Conservation (phyloP, 129 eudicot species). For the Centaurea solstitialis region DNA sequence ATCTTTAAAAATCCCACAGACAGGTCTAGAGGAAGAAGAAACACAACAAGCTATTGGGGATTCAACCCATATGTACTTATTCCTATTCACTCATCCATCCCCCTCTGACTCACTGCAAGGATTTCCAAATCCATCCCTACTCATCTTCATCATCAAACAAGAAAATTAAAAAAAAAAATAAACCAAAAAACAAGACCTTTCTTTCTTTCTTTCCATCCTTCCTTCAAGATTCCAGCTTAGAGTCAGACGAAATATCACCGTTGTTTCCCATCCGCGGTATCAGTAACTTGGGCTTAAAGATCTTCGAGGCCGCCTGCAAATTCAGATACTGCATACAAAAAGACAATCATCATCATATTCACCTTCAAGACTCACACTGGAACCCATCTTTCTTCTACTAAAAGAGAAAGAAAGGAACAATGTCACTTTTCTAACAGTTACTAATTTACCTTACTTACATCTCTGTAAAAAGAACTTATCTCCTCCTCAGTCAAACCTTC, state of each 20-base stretch:
- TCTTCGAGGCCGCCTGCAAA: constrained; percentile 46
- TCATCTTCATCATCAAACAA: constrained; percentile 34
- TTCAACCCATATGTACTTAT: constrained; percentile 53
- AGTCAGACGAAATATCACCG: constrained; percentile 55
- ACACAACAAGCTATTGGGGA: constrained; percentile 37
- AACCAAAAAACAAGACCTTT: constrained; percentile 28
- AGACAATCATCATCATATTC: not conserved
- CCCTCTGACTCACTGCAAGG: constrained; percentile 38
- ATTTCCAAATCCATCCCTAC: constrained; percentile 31
- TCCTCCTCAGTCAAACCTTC: constrained; percentile 95
- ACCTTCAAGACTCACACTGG: not conserved
- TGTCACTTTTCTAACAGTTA: not conserved
- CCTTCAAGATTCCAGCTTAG: constrained; percentile 61
- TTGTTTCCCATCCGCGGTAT: constrained; percentile 34
- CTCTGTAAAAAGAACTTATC: constrained; percentile 70
- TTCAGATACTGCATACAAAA: constrained; percentile 56
- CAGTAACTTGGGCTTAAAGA: constrained; percentile 35
- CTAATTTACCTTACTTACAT: constrained; percentile 53
- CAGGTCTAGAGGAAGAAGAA: constrained; percentile 16
- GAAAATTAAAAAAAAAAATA: not conserved
- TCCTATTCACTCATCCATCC: constrained; percentile 50
- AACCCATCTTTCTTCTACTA: not conserved
- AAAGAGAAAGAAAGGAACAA: not conserved
- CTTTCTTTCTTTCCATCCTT: not conserved
- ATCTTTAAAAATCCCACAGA: constrained; percentile 37